phyloP scores from a whole-genome alignment of 441 rosid genomes.

The Rhodomyrtus psidioides region DNA sequence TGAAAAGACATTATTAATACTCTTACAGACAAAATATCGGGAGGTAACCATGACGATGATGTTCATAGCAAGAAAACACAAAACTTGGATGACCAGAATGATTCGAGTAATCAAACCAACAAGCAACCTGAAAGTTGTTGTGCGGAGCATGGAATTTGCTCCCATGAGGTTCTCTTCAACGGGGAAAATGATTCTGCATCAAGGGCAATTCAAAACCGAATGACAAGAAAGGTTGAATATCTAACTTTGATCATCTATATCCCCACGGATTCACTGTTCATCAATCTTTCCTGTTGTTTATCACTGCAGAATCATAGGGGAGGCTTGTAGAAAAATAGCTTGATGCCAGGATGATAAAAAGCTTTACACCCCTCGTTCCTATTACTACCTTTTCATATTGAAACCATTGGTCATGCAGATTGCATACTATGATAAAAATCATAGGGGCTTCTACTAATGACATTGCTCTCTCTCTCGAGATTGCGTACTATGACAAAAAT shows the following conservation, averaged over 20 bases:
- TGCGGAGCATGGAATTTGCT: slow-evolving; percentile 65
- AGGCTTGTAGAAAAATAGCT: background rate
- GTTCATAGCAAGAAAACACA: slow-evolving; percentile 20
- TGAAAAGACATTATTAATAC: slow-evolving; percentile 4
- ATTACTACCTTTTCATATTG: background rate
- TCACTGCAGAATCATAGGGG: background rate
- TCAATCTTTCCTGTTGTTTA: background rate
- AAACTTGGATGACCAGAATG: slow-evolving; percentile 24
- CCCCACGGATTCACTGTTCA: background rate
- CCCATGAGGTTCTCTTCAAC: slow-evolving; percentile 79
- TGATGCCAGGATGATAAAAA: background rate
- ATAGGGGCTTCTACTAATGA: background rate
- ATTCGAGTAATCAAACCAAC: slow-evolving; percentile 20
- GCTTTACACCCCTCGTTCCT: background rate
- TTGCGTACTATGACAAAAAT: background rate
- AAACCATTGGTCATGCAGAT: background rate
- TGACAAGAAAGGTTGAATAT: slow-evolving; percentile 68
- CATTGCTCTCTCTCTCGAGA: background rate
- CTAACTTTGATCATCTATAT: background rate
- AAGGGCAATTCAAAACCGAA: slow-evolving; percentile 24
- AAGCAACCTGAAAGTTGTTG: slow-evolving; percentile 33
- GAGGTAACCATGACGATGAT: slow-evolving; percentile 21
- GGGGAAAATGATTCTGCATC: slow-evolving; percentile 31
- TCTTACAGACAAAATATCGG: slow-evolving; percentile 32
- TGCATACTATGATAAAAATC: background rate